Percentiles rank a stretch among this genome's conserved stretches.
phyloP scores from a whole-genome alignment of 1,139 yeast genomes.

The Yamadazyma diospyri region DNA sequence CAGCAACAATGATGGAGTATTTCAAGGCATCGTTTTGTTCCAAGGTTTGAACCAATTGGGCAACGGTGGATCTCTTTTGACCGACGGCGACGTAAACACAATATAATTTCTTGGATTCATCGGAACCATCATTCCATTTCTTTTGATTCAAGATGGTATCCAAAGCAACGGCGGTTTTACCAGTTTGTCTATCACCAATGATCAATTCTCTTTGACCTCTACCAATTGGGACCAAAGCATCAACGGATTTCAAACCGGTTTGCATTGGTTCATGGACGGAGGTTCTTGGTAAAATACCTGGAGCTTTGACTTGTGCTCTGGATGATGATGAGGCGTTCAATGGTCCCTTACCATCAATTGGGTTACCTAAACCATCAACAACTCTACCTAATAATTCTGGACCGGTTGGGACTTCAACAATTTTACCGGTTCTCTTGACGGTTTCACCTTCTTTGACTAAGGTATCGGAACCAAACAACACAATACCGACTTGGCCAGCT shows the following conservation, averaged over 20 bases:
- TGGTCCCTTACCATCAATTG: constrained; percentile 99
- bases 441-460: constrained; percentile 99
- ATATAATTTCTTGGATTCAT: constrained; percentile 97
- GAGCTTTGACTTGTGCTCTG: constrained; percentile 99
- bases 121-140: constrained; percentile 94
- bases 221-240: constrained; percentile 98
- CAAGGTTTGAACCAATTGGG: constrained; percentile 98
- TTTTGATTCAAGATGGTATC: constrained; percentile 98
- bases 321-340: constrained; percentile 78
- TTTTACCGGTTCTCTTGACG: constrained; percentile 99
- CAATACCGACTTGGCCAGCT: constrained; percentile 99
- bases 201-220: constrained; percentile 99
- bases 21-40: constrained; percentile 98
- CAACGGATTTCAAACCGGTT: constrained; percentile 99
- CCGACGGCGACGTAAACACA: constrained; percentile 99
- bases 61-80: constrained; percentile 99
- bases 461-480: constrained; percentile 98
- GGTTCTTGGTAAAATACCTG: constrained; percentile 99
- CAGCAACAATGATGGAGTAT: constrained; percentile 97
- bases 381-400: constrained; percentile 99
- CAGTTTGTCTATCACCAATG: constrained; percentile 99
- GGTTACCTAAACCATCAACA: constrained; percentile 98
- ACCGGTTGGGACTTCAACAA: constrained; percentile 99
- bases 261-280: constrained; percentile 99
- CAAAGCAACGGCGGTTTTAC: constrained; percentile 98